Conservation (phyloP, 805 yeast genomes). For the Ogataea siamensis region DNA sequence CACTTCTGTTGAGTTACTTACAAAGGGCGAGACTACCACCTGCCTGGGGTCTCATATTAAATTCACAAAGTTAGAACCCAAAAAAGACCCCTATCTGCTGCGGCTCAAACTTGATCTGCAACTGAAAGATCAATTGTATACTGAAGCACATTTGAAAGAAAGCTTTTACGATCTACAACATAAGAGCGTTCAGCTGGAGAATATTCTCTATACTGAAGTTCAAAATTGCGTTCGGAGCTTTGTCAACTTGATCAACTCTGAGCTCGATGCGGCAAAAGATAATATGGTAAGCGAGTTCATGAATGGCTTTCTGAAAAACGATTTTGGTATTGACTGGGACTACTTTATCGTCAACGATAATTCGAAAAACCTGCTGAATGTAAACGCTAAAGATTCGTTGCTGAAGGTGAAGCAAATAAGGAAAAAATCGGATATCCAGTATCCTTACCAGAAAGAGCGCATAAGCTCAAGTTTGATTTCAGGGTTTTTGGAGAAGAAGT, state of each 20-base stretch:
- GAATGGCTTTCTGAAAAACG: conserved; percentile 52
- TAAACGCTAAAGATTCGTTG: conserved; percentile 32
- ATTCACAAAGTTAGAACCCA: conserved; percentile 26
- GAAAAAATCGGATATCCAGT: conserved; percentile 49
- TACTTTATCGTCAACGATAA: conserved; percentile 50
- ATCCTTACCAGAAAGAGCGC: conserved; percentile 52
- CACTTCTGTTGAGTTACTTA: conserved; percentile 42
- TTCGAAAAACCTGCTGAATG: conserved; percentile 41
- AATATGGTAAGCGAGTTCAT: conserved; percentile 53
- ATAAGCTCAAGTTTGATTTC: conserved; percentile 54
- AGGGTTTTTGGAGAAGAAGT: conserved; percentile 59
- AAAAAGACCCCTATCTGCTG: conserved; percentile 60
- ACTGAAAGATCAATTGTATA: conserved; percentile 58
- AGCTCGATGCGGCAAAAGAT: conserved; percentile 45
- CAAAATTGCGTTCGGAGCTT: conserved; percentile 56
- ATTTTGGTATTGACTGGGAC: conserved; percentile 69
- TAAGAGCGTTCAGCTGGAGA: conserved; percentile 63
- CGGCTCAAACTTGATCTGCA: conserved; percentile 64
- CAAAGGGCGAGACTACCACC: conserved; percentile 35
- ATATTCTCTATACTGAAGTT: conserved; percentile 59
- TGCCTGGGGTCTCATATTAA: conserved; percentile 31
- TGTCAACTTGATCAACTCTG: conserved; percentile 49
- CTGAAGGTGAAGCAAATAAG: conserved; percentile 38
- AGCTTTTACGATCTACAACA: conserved; percentile 62
- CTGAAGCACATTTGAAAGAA: conserved; percentile 65